phyloP scores from a whole-genome alignment of 345 rosid species.

The Fremontodendron californicum region DNA sequence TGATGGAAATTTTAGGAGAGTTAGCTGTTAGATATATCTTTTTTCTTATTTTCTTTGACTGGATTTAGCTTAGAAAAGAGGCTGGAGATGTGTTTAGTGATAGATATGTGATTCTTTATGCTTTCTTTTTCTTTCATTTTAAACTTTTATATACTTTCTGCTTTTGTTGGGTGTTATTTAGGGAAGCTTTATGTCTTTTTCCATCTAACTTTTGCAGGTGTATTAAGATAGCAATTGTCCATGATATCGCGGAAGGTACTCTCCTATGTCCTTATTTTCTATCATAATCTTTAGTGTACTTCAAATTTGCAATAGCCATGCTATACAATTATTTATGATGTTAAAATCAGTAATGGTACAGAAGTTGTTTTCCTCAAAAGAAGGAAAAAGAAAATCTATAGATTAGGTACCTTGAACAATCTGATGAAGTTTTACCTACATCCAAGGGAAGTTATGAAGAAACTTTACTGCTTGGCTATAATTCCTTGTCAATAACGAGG shows the following conservation, averaged over 20 bases:
- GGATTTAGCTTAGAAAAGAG: not conserved
- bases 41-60: not conserved
- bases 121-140: not conserved
- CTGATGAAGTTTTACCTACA: not conserved
- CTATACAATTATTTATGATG: not conserved
- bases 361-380: not conserved
- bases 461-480: no score
- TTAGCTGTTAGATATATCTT: not conserved
- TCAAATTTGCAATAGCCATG: not conserved
- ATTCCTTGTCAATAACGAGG: not conserved
- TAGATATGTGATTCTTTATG: not conserved
- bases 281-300: not conserved
- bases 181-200: slow-evolving; percentile 12
- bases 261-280: not conserved
- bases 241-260: slow-evolving; percentile 96
- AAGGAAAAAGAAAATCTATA: not conserved
- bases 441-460: not conserved
- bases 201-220: slow-evolving; percentile 52
- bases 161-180: not conserved
- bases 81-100: not conserved
- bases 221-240: slow-evolving; percentile 92
- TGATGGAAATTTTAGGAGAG: not conserved
- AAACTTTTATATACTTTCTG: not conserved
- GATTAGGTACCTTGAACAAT: not conserved
- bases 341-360: not conserved